Evolutionary conservation across 768 basidiomycete species (phyloP).

Genomic region (Collybiopsis confluens): DNA sequence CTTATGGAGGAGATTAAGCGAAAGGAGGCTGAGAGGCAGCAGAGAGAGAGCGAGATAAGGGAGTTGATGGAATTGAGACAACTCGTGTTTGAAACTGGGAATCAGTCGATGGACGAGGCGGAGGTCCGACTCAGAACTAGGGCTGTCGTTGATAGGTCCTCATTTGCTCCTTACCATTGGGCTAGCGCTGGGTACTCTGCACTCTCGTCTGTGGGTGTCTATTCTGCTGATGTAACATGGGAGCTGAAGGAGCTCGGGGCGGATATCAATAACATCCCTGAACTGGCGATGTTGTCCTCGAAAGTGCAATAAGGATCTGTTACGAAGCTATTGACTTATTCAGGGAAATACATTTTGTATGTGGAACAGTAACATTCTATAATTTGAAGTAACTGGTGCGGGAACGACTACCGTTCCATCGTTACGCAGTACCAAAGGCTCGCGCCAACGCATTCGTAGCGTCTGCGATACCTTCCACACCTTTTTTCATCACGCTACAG

Average conservation of each 20-base stretch:
- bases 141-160: neutral
- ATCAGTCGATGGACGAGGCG: no score
- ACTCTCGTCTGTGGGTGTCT: neutral
- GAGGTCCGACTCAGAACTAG: neutral
- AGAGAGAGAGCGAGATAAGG: neutral
- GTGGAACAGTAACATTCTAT: no score
- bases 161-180: neutral
- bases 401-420: no score
- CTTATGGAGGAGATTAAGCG: neutral
- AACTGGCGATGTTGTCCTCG: no score
- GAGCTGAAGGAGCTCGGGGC: neutral
- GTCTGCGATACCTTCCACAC: constrained; percentile 30
- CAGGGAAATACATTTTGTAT: no score
- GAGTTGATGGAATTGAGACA: neutral
- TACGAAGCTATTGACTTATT: no score
- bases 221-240: constrained; percentile 2
- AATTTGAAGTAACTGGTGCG: no score
- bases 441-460: constrained; percentile 28
- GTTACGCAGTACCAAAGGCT: constrained; percentile 21
- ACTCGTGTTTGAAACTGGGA: neutral
- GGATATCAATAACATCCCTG: neutral
- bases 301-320: no score
- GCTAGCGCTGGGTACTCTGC: neutral
- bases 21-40: neutral
- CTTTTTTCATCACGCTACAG: constrained; percentile 19